phyloP scores from a whole-genome alignment of 805 yeast species.

The Candida alai region DNA sequence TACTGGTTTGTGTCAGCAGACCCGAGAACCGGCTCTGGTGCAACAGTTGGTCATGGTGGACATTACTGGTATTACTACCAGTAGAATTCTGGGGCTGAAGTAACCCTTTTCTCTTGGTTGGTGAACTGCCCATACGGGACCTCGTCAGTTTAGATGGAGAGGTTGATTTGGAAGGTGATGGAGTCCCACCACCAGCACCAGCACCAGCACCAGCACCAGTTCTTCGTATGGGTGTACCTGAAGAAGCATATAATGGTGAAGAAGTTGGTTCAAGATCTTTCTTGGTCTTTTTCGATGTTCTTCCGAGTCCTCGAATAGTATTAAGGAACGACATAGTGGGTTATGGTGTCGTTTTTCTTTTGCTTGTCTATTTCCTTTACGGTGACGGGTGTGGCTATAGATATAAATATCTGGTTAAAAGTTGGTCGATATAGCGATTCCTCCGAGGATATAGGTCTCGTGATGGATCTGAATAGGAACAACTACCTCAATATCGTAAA shows the following conservation, averaged over 20 bases:
- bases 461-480: too few species aligned
- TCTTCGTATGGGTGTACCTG: constrained; percentile 33
- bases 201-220: too few species aligned
- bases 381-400: too few species aligned
- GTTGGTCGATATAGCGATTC: too few species aligned
- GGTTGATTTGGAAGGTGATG: constrained; percentile 33
- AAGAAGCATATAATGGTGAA: constrained; percentile 28
- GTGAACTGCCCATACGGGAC: constrained; percentile 13
- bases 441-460: too few species aligned
- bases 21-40: too few species aligned
- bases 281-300: constrained; percentile 43
- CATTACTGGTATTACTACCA: constrained; percentile 5
- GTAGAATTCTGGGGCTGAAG: constrained; percentile 9
- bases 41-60: constrained; percentile 5
- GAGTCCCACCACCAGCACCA: too few species aligned
- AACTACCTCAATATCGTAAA: too few species aligned
- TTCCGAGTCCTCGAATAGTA: constrained; percentile 45
- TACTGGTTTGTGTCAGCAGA: constrained; percentile 3
- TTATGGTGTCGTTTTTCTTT: too few species aligned
- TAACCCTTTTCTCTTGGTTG: constrained; percentile 19
- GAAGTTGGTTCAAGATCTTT: constrained; percentile 29
- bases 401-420: too few species aligned
- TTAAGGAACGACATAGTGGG: constrained; percentile 45
- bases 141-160: constrained; percentile 38
- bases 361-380: too few species aligned